phyloP scores from a whole-genome alignment of 2,329 filamentous ascomycete genomes.

The Fusarium vanettenii region DNA sequence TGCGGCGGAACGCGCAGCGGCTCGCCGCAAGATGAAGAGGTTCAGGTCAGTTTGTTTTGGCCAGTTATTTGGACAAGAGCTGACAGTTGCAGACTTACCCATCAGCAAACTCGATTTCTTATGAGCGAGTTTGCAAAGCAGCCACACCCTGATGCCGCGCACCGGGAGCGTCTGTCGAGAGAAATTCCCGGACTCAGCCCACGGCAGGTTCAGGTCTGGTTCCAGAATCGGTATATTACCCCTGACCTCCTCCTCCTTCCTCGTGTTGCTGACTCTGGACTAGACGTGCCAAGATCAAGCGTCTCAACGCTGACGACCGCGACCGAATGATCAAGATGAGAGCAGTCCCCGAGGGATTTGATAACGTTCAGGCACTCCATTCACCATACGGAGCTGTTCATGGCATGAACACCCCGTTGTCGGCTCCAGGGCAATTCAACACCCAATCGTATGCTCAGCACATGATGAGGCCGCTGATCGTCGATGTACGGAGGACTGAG shows the following conservation, averaged over 20 bases:
- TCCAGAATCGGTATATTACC: constrained; percentile 86
- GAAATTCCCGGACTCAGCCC: constrained; percentile 94
- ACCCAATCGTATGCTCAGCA: constrained; percentile 66
- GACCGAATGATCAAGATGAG: constrained; percentile 79
- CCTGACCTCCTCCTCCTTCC: not conserved
- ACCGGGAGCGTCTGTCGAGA: constrained; percentile 85
- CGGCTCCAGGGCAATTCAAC: constrained; percentile 61
- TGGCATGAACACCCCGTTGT: constrained; percentile 59
- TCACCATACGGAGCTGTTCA: constrained; percentile 74
- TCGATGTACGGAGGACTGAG: constrained; percentile 74
- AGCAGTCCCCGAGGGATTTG: constrained; percentile 76
- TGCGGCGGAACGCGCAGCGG: constrained; percentile 67
- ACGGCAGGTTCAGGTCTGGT: constrained; percentile 97
- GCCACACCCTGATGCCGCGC: constrained; percentile 91
- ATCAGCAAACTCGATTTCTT: constrained; percentile 96
- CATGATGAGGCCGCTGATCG: constrained; percentile 74
- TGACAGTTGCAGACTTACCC: constrained; percentile 77
- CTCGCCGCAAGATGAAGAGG: constrained; percentile 78
- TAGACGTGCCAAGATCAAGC: constrained; percentile 78
- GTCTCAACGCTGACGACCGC: constrained; percentile 75
- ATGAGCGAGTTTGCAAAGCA: constrained; percentile 98
- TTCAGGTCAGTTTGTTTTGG: constrained; percentile 70
- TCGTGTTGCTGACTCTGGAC: constrained; percentile 22
- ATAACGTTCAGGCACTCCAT: constrained; percentile 76
- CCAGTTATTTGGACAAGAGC: constrained; percentile 27